Evolutionary conservation across 805 yeast genomes (phyloP).

Genomic region (Millerozyma miso): DNA sequence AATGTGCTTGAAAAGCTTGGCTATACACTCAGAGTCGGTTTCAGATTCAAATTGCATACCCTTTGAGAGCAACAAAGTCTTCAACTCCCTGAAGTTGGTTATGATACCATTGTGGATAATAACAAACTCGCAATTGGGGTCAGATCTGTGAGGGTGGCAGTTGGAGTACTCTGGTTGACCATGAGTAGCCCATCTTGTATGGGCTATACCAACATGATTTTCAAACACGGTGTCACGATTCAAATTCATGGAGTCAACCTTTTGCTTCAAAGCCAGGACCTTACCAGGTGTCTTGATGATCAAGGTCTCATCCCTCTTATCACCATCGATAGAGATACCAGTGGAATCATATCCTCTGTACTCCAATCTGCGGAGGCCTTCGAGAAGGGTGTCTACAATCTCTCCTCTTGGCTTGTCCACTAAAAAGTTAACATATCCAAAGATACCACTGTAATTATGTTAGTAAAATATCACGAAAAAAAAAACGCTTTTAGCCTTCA

Average conservation of each 20-base stretch:
- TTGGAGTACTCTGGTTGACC: slow-evolving; percentile 83
- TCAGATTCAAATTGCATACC: slow-evolving; percentile 85
- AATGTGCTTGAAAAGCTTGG: slow-evolving; percentile 87
- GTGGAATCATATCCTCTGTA: slow-evolving; percentile 98
- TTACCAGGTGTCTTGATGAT: slow-evolving; percentile 88
- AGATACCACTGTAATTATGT: slow-evolving; percentile 68
- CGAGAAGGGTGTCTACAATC: slow-evolving; percentile 81
- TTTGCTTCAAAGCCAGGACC: slow-evolving; percentile 72
- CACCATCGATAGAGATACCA: slow-evolving; percentile 94
- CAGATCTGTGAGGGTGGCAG: slow-evolving; percentile 97
- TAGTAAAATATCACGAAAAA: no score
- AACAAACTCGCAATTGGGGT: slow-evolving; percentile 73
- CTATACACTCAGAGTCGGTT: slow-evolving; percentile 97
- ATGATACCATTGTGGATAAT: slow-evolving; percentile 98
- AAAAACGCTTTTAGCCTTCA: no score
- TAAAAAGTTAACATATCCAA: slow-evolving; percentile 94
- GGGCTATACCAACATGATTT: slow-evolving; percentile 95
- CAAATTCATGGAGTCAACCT: slow-evolving; percentile 48
- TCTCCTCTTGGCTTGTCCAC: slow-evolving; percentile 92
- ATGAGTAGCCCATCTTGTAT: slow-evolving; percentile 99
- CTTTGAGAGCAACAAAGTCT: slow-evolving; percentile 71
- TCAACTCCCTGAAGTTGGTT: slow-evolving; percentile 90
- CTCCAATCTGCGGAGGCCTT: slow-evolving; percentile 81
- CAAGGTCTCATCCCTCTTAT: slow-evolving; percentile 62
- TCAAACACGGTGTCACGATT: slow-evolving; percentile 64